Evolutionary conservation across 2,329 filamentous ascomycete species (phyloP).

Genomic region (Pyrenochaeta sp.): DNA sequence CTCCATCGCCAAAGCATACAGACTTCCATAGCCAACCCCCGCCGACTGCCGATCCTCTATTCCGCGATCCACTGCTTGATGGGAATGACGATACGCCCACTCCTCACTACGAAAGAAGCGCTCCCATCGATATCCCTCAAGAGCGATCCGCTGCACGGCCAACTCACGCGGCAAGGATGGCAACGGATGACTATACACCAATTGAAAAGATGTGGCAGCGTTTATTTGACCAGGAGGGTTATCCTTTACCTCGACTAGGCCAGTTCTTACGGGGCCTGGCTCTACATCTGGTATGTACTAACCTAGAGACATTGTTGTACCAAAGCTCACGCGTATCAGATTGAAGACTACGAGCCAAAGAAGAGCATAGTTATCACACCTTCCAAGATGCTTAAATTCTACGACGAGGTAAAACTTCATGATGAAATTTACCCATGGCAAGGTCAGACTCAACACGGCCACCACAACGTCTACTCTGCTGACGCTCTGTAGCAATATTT

Average conservation of each 20-base stretch:
- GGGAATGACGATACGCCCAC: constrained; percentile 41
- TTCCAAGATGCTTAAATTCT: constrained; percentile 77
- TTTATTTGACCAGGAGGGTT: constrained; percentile 73
- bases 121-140: constrained; percentile 34
- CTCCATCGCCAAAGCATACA: constrained; percentile 60
- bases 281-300: constrained; percentile 70
- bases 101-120: constrained; percentile 33
- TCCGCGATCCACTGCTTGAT: constrained; percentile 41
- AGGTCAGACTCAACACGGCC: constrained; percentile 56
- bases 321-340: constrained; percentile 53
- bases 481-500: constrained; percentile 49
- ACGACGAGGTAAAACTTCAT: constrained; percentile 70
- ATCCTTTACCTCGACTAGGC: constrained; percentile 72
- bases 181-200: constrained; percentile 49
- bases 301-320: background rate
- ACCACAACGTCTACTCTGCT: constrained; percentile 1
- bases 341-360: constrained; percentile 73
- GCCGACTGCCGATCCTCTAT: constrained; percentile 47
- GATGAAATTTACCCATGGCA: constrained; percentile 75
- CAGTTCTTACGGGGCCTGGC: constrained; percentile 79
- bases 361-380: constrained; percentile 77
- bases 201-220: constrained; percentile 78
- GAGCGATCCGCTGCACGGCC: constrained; percentile 38
- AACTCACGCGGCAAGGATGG: constrained; percentile 35
- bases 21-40: constrained; percentile 43